phyloP scores from a whole-genome alignment of 2,329 filamentous ascomycete species.

The Fusarium sp. region DNA sequence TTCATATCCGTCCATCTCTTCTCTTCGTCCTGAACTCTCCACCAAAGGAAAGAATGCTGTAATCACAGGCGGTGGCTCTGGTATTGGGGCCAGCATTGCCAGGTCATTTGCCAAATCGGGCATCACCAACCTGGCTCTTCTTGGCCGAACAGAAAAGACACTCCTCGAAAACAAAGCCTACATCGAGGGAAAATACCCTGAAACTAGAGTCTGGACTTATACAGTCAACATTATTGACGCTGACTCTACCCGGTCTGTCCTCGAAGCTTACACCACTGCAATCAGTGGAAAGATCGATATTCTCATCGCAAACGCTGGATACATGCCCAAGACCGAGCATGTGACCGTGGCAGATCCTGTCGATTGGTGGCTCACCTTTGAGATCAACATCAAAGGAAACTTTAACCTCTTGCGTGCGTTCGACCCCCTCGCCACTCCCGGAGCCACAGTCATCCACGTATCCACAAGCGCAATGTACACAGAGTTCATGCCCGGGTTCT shows the following conservation, averaged over 20 bases:
- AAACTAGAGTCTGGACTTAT: conserved; percentile 56
- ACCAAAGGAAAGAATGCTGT: conserved; percentile 62
- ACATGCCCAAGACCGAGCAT: conserved; percentile 24
- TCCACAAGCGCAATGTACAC: conserved; percentile 37
- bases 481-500: conserved; percentile 44
- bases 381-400: conserved; percentile 46
- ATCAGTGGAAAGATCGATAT: conserved; percentile 50
- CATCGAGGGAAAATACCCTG: conserved; percentile 61
- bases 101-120: conserved; percentile 61
- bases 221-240: conserved; percentile 47
- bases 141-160: conserved; percentile 51
- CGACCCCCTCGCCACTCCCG: conserved; percentile 38
- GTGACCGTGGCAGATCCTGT: conserved; percentile 32
- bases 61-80: conserved; percentile 71
- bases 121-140: conserved; percentile 52
- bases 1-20: conserved; percentile 48
- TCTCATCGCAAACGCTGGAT: conserved; percentile 49
- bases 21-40: conserved; percentile 49
- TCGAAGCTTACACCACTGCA: conserved; percentile 28
- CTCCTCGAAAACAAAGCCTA: conserved; percentile 45
- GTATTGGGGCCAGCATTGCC: conserved; percentile 72
- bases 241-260: conserved; percentile 18
- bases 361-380: conserved; percentile 43
- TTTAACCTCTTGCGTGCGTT: conserved; percentile 46
- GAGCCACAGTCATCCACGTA: conserved; percentile 42